phyloP scores from a whole-genome alignment of 305 asterid species.

The Fraxinus paxiana region DNA sequence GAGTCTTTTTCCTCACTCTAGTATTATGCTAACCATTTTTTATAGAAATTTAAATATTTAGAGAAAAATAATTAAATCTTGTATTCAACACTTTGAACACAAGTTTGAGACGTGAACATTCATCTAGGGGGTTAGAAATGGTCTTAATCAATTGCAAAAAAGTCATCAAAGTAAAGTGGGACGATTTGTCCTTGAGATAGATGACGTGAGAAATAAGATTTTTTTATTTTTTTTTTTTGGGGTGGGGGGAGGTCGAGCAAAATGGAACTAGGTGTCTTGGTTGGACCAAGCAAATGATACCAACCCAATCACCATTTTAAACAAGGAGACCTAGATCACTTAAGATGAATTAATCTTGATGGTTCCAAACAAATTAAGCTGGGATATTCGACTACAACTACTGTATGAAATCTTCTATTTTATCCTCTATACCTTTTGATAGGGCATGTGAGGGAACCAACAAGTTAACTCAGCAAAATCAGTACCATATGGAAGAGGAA shows the following conservation, averaged over 20 bases:
- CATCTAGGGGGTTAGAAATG: not conserved
- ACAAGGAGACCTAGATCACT: not conserved
- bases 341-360: not conserved
- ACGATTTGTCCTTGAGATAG: not conserved
- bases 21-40: not conserved
- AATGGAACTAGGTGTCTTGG: not conserved
- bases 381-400: not conserved
- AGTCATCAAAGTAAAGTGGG: not conserved
- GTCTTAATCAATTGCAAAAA: not conserved
- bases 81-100: not conserved
- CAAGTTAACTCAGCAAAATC: not conserved
- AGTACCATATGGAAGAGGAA: not conserved
- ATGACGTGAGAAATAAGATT: not conserved
- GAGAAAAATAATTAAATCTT: not conserved
- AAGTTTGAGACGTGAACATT: not conserved
- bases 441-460: not conserved
- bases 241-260: not conserved
- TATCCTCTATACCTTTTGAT: not conserved
- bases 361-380: not conserved
- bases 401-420: not conserved
- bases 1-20: not conserved
- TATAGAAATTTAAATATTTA: not conserved
- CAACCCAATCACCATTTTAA: not conserved
- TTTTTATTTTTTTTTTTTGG: not conserved
- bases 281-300: not conserved